Percentiles rank a stretch among this genome's conserved stretches.
These are phyloP conservation scores for Cantharellus cinnabarinus DNA, from an alignment of 768 basidiomycete species.

Conservation along the genomic window DNA sequence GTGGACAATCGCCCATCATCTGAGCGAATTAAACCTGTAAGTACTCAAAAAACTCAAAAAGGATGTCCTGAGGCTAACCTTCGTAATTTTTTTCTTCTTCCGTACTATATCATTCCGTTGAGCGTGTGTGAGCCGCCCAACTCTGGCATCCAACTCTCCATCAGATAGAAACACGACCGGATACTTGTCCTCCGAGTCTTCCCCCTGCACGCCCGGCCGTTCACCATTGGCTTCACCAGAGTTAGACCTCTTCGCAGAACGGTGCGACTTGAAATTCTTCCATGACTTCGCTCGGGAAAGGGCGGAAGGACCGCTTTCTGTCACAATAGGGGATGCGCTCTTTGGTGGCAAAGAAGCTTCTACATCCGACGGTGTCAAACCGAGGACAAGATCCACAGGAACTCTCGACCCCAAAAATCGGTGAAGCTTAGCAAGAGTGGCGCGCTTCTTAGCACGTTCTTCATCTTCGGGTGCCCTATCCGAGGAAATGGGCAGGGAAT, in stretches of 20 bases:
- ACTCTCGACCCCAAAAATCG: constrained; percentile 72
- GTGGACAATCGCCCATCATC: constrained; percentile 70
- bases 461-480: background rate
- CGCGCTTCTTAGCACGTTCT: constrained; percentile 27
- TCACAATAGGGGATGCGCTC: background rate
- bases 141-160: background rate
- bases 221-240: background rate
- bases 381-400: constrained; percentile 42
- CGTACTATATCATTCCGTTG: constrained; percentile 23
- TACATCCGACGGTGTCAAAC: background rate
- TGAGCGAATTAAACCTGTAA: constrained; percentile 13
- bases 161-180: background rate
- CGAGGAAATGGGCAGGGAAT: background rate
- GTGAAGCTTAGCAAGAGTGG: constrained; percentile 61
- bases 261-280: background rate
- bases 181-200: no score
- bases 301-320: background rate
- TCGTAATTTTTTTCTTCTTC: constrained; percentile 73
- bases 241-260: background rate
- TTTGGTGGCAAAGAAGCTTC: background rate
- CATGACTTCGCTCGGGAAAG: background rate
- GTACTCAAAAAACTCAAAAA: background rate
- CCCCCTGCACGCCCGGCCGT: no score
- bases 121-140: background rate
- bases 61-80: constrained; percentile 25